Percentiles rank a stretch among this genome's conserved stretches.
Conservation (phyloP, 805 yeast genomes). For the Brettanomyces sp. region DNA sequence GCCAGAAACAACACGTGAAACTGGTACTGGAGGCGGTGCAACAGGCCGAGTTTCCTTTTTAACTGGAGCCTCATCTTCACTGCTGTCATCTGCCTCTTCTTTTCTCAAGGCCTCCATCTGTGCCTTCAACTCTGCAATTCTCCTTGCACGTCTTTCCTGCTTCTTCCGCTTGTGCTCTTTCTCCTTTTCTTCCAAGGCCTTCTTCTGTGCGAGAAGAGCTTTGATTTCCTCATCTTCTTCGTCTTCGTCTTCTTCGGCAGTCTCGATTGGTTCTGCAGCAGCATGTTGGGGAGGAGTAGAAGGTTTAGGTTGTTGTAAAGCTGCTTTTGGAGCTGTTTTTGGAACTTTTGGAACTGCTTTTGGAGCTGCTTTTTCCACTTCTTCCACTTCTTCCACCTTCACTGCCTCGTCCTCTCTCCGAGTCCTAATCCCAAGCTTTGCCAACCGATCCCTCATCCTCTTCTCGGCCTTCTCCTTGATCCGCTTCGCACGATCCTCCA, state of each 20-base stretch:
- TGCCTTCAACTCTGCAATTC: slow-evolving; percentile 51
- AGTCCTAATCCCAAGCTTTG: slow-evolving; percentile 55
- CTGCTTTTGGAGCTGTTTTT: neutral
- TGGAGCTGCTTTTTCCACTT: neutral
- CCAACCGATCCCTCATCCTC: slow-evolving; percentile 78
- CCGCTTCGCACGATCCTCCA: slow-evolving; percentile 68
- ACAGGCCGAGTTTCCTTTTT: slow-evolving; percentile 4
- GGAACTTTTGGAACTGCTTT: neutral
- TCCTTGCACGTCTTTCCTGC: slow-evolving; percentile 48
- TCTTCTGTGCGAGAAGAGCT: slow-evolving; percentile 38
- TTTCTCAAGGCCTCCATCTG: slow-evolving; percentile 48
- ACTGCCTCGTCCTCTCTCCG: neutral
- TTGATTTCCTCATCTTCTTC: slow-evolving; percentile 40
- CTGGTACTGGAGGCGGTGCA: slow-evolving; percentile 1
- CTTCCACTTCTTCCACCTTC: neutral
- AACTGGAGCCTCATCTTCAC: slow-evolving; percentile 2
- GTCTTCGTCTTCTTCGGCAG: slow-evolving; percentile 12
- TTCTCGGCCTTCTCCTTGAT: slow-evolving; percentile 75
- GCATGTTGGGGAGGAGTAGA: slow-evolving; percentile 11
- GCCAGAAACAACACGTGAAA: neutral
- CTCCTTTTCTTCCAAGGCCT: slow-evolving; percentile 30
- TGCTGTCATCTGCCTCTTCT: slow-evolving; percentile 27
- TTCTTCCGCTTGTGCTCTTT: slow-evolving; percentile 37
- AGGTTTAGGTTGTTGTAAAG: slow-evolving; percentile 2
- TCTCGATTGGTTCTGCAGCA: slow-evolving; percentile 5